Conservation (phyloP, 306 rosid genomes). For the Macrotyloma uniflorum region DNA sequence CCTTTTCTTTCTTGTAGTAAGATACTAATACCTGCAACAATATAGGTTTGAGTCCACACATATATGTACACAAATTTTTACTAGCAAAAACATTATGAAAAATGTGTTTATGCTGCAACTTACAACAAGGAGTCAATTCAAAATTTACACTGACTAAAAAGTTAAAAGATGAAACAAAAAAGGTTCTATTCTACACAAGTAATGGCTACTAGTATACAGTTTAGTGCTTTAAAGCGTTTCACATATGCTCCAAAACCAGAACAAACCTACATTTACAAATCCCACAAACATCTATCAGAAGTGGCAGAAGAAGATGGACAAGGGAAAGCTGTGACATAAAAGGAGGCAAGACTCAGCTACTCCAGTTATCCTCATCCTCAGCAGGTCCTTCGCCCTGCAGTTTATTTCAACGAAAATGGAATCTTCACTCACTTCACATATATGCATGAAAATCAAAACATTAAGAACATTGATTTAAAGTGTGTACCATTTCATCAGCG, state of each 20-base stretch:
- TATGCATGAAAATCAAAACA: constrained; percentile 4
- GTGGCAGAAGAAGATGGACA: not conserved
- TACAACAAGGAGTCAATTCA: constrained; percentile 19
- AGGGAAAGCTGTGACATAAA: not conserved
- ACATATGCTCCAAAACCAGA: constrained; percentile 31
- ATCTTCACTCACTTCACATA: not conserved
- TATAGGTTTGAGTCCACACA: not conserved
- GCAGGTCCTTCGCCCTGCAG: constrained; percentile 61
- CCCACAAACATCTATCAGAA: constrained; percentile 29
- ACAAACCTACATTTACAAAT: constrained; percentile 29
- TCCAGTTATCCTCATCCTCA: constrained; percentile 83
- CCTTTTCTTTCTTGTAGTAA: not conserved
- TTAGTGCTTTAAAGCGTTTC: not conserved
- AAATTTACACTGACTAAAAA: constrained; percentile 20
- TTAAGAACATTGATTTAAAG: constrained; percentile 9
- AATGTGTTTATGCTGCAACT: constrained; percentile 22
- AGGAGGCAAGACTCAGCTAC: constrained; percentile 52
- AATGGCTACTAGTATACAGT: constrained; percentile 32
- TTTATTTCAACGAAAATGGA: constrained; percentile 39
- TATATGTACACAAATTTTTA: constrained; percentile 14
- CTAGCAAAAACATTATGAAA: constrained; percentile 11
- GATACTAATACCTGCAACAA: not conserved
- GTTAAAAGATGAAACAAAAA: not conserved
- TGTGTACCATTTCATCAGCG: constrained; percentile 58
- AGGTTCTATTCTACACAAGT: constrained; percentile 12